phyloP scores from a whole-genome alignment of 257 asterid species.

The Nicotiana attenuata region DNA sequence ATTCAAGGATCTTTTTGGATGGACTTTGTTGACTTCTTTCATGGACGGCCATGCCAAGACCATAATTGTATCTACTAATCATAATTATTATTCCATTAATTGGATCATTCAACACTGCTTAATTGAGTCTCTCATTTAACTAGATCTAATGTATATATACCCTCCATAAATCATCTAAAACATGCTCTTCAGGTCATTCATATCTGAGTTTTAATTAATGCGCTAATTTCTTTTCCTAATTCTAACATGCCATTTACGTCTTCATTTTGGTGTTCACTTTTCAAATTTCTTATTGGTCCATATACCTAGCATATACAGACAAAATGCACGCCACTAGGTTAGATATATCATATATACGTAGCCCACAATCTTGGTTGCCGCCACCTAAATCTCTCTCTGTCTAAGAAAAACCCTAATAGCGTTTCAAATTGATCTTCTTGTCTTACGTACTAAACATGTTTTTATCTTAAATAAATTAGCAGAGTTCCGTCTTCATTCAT shows the following conservation, averaged over 20 bases:
- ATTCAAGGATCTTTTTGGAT: background rate
- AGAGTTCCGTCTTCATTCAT: background rate
- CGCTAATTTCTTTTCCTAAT: background rate
- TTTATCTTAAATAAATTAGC: background rate
- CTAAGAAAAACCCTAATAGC: background rate
- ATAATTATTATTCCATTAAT: background rate
- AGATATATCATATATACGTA: background rate
- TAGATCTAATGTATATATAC: background rate
- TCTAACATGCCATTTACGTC: background rate
- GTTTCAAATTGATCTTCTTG: background rate
- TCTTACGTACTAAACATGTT: slow-evolving; percentile 3
- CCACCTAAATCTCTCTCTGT: background rate
- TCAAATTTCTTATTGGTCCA: background rate
- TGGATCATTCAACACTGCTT: background rate
- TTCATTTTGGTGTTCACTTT: background rate
- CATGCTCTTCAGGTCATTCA: background rate
- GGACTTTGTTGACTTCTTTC: background rate
- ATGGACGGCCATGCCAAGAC: background rate
- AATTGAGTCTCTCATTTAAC: background rate
- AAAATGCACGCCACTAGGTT: background rate
- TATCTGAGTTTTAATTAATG: background rate
- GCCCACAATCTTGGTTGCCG: background rate
- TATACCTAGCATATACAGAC: background rate
- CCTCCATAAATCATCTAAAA: background rate
- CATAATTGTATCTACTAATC: background rate